Conservation (phyloP, 2,329 filamentous ascomycete species). For the Thielaviopsis punctulata region DNA sequence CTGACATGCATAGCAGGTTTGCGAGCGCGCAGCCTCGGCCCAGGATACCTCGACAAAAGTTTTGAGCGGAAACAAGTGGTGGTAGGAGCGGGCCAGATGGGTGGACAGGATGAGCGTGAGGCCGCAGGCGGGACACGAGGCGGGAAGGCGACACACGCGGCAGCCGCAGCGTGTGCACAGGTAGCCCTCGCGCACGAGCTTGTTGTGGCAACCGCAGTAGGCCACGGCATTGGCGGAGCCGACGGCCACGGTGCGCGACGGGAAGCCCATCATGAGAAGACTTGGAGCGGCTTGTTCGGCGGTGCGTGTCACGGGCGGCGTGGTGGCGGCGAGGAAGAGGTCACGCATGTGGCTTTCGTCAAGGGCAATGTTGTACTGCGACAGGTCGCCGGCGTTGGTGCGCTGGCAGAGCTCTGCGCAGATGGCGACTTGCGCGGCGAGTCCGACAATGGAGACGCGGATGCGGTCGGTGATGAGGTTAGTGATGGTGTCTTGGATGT, state of each 20-base stretch:
- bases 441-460: constrained; percentile 72
- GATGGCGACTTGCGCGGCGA: constrained; percentile 82
- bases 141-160: constrained; percentile 78
- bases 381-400: constrained; percentile 67
- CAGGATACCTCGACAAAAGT: constrained; percentile 88
- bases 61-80: constrained; percentile 75
- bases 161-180: constrained; percentile 73
- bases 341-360: constrained; percentile 66
- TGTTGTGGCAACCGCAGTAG: constrained; percentile 82
- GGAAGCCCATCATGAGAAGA: constrained; percentile 96
- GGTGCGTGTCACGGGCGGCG: constrained; percentile 66
- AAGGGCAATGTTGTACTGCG: constrained; percentile 66
- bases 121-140: constrained; percentile 80
- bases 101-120: constrained; percentile 89
- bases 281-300: constrained; percentile 39
- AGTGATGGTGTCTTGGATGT: constrained; percentile 80
- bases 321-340: constrained; percentile 75
- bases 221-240: constrained; percentile 39
- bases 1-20: constrained; percentile 64
- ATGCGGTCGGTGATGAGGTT: constrained; percentile 68
- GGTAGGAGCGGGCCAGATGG: constrained; percentile 80
- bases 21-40: constrained; percentile 45
- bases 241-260: constrained; percentile 62
- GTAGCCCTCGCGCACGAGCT: constrained; percentile 69
- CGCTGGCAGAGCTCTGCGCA: constrained; percentile 76